These are phyloP conservation scores for Firmiana major DNA, from an alignment of 345 rosid genomes.

Conservation along the genomic window DNA sequence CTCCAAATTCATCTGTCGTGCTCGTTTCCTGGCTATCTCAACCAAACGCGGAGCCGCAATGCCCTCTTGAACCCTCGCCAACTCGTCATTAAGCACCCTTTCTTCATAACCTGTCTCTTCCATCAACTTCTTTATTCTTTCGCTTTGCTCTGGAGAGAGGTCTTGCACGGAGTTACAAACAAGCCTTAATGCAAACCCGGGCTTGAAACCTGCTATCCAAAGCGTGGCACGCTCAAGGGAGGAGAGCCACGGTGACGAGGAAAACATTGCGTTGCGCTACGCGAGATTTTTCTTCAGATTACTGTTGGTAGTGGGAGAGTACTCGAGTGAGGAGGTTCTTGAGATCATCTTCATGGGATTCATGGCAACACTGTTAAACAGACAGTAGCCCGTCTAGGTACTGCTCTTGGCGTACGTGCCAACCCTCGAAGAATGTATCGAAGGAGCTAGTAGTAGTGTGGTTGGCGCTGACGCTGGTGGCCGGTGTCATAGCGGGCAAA, in stretches of 20 bases:
- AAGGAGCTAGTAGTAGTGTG: slow-evolving; percentile 12
- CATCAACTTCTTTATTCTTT: slow-evolving; percentile 19
- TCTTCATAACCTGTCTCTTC: slow-evolving; percentile 30
- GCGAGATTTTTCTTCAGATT: slow-evolving; percentile 38
- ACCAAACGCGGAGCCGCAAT: slow-evolving; percentile 30
- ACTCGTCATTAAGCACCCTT: slow-evolving; percentile 28
- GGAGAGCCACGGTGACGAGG: slow-evolving; percentile 38
- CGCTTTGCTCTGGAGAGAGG: slow-evolving; percentile 33
- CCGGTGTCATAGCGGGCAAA: slow-evolving; percentile 11
- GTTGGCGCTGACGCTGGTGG: background rate
- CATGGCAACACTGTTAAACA: slow-evolving; percentile 9
- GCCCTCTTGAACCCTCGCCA: slow-evolving; percentile 47
- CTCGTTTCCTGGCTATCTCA: slow-evolving; percentile 15
- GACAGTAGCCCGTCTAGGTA: slow-evolving; percentile 35
- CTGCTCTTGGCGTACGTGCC: slow-evolving; percentile 41
- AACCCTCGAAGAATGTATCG: slow-evolving; percentile 26
- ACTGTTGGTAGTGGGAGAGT: slow-evolving; percentile 43
- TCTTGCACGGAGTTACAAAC: slow-evolving; percentile 25
- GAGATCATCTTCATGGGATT: slow-evolving; percentile 21
- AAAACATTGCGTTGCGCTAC: slow-evolving; percentile 23
- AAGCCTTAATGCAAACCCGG: slow-evolving; percentile 31
- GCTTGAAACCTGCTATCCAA: slow-evolving; percentile 52
- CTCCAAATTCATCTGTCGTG: background rate
- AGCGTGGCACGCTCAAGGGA: slow-evolving; percentile 36
- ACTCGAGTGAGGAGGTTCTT: slow-evolving; percentile 27